Evolutionary conservation across 2,329 filamentous ascomycete species (phyloP), one percentile per base, ranked within the genome.

Genomic region (Sporothrix schenckii): DNA sequence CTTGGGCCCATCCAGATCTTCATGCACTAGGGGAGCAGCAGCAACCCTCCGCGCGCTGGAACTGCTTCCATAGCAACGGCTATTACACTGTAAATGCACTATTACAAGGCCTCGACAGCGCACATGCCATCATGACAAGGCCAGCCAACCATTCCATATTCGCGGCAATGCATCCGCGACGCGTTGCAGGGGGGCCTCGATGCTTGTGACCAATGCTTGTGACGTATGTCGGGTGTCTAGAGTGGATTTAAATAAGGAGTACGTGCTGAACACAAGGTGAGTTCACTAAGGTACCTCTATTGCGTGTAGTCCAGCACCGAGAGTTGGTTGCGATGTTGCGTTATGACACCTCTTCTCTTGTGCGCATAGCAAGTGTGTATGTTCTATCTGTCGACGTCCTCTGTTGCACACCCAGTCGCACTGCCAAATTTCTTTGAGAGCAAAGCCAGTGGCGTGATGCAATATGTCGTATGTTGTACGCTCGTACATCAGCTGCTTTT

Each of bases 41-140:
- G n/a, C 44, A 39, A 44, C 21, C 9, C 56, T 61, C 56, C 58
- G 39, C 58, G 58, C 58, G 21, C 58, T 63, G 56, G n/a, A 61
- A 16, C 56, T 44, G 56, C 39, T 61, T 61, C 56, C 58, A n/a
- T n/a, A 47, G 58, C 58, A 63, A 63, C 58, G 58, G 39, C 58
- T 63, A 47, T 63, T n/a, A 13, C 61, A 5, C 44, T 30, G 27
- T 14, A 24, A 54, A 53, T 16, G 11, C 30, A n/a, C 56, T 63
- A 63, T 44, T 61, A 19, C 13, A 3, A 5, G 19, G 16, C 30
- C 54, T 21, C 30, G 39, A 27, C 58, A 27, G 39, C 58, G 44
- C 16, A 39, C 39, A 47, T n/a, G n/a, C 34, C 41, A 41, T 60
- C 56, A n/a, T 21, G 56, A 41, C 58, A 47, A 47, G 21, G 39